Evolutionary conservation across 306 rosid species (phyloP).

Genomic region (Benincasa hispida): DNA sequence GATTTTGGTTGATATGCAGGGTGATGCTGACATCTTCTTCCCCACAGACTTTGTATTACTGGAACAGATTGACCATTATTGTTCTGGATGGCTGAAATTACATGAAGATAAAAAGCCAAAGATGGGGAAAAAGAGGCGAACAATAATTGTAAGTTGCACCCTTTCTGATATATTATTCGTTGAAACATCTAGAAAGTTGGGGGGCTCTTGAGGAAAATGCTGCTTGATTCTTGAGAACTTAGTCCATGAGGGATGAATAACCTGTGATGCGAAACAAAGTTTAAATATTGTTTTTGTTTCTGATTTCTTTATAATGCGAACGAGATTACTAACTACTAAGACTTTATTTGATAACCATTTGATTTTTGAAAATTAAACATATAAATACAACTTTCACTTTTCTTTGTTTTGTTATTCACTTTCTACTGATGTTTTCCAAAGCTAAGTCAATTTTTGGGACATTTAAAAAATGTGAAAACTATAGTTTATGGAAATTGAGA

Average conservation of each 20-base stretch:
- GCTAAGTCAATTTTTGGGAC: too few species aligned
- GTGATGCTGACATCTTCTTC: conserved; percentile 90
- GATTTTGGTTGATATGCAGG: conserved; percentile 39
- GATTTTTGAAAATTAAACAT: background rate
- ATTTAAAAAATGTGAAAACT: too few species aligned
- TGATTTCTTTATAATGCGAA: background rate
- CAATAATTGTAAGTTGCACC: conserved; percentile 47
- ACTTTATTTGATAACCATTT: too few species aligned
- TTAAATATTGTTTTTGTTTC: background rate
- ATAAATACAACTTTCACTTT: background rate
- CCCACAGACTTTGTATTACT: conserved; percentile 87
- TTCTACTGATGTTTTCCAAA: too few species aligned
- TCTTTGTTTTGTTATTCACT: background rate
- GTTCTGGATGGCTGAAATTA: conserved; percentile 72
- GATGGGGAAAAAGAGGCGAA: conserved; percentile 80
- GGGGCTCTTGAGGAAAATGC: background rate
- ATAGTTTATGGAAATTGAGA: too few species aligned
- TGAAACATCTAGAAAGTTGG: background rate
- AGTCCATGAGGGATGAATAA: background rate
- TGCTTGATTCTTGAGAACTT: background rate
- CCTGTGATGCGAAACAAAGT: background rate
- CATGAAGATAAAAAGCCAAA: conserved; percentile 33
- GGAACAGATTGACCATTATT: conserved; percentile 79
- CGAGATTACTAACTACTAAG: background rate
- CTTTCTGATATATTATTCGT: background rate